These are phyloP conservation scores for Reticulascus tulasneorum DNA, from an alignment of 2,329 filamentous ascomycete genomes.

Conservation along the genomic window DNA sequence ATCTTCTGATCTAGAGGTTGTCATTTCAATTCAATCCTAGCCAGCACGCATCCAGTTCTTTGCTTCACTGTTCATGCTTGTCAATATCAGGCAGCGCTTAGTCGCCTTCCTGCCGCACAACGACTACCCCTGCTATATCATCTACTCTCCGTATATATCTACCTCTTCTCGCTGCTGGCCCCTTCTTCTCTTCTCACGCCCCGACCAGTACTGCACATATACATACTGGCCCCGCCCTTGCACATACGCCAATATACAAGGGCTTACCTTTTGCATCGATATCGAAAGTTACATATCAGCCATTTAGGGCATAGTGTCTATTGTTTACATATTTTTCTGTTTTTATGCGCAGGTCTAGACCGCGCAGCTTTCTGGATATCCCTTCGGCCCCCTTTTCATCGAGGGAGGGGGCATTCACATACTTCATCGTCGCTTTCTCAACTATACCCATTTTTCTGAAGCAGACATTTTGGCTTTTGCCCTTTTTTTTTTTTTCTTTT, in stretches of 20 bases:
- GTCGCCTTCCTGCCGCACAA: background rate
- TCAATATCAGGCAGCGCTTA: conserved; percentile 8
- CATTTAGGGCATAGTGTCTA: conserved; percentile 14
- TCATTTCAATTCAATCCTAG: conserved; percentile 8
- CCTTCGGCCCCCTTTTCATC: background rate
- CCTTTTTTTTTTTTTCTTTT: conserved; percentile 11
- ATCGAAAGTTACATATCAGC: conserved; percentile 8
- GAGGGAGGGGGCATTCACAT: conserved; percentile 3
- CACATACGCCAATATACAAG: conserved; percentile 9
- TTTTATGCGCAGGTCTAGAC: conserved; percentile 7
- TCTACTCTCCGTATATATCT: background rate
- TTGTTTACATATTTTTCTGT: conserved; percentile 10
- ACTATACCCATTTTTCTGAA: conserved; percentile 16
- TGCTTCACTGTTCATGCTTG: conserved; percentile 11
- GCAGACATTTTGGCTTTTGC: too few species aligned
- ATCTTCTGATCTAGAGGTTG: conserved; percentile 6
- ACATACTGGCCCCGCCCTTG: too few species aligned
- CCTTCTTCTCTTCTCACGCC: conserved; percentile 12
- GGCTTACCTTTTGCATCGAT: conserved; percentile 6
- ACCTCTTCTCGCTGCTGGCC: conserved; percentile 10
- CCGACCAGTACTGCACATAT: too few species aligned
- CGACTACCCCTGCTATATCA: conserved; percentile 8
- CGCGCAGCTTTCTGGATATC: conserved; percentile 10
- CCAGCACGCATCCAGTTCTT: conserved; percentile 10
- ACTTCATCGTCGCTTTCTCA: conserved; percentile 12